phyloP scores from a whole-genome alignment of 2,329 filamentous ascomycete genomes.

The Ophiosphaerella herpotricha region DNA sequence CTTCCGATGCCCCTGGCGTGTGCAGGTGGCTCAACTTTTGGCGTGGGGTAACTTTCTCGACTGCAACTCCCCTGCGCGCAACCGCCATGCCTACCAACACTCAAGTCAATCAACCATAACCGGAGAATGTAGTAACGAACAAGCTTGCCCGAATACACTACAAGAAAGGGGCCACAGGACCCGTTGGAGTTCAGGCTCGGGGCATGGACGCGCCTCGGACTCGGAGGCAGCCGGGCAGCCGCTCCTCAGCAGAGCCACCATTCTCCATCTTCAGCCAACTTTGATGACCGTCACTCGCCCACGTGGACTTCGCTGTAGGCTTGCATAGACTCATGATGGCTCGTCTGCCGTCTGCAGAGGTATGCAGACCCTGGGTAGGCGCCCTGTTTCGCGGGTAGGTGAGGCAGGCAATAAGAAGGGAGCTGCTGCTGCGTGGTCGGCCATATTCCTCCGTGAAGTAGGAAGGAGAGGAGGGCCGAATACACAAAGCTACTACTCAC shows the following conservation, averaged over 20 bases:
- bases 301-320: background rate
- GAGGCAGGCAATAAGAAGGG: too few species aligned
- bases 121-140: background rate
- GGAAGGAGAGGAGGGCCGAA: too few species aligned
- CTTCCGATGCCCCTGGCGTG: conserved; percentile 3
- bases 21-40: conserved; percentile 2
- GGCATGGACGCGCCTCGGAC: background rate
- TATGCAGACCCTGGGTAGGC: too few species aligned
- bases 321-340: too few species aligned
- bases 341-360: too few species aligned
- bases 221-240: background rate
- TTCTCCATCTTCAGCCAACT: background rate
- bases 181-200: too few species aligned
- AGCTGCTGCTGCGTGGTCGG: too few species aligned
- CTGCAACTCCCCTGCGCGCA: conserved; percentile 5
- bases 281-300: too few species aligned
- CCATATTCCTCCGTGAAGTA: too few species aligned
- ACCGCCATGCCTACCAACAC: conserved; percentile 3
- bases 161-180: background rate
- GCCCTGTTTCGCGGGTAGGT: too few species aligned
- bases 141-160: background rate
- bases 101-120: background rate
- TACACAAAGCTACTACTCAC: too few species aligned
- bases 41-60: conserved; percentile 12
- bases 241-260: conserved; percentile 2